Evolutionary conservation across 2,329 filamentous ascomycete genomes (phyloP).

Genomic region (Zasmidium citrigriseum): DNA sequence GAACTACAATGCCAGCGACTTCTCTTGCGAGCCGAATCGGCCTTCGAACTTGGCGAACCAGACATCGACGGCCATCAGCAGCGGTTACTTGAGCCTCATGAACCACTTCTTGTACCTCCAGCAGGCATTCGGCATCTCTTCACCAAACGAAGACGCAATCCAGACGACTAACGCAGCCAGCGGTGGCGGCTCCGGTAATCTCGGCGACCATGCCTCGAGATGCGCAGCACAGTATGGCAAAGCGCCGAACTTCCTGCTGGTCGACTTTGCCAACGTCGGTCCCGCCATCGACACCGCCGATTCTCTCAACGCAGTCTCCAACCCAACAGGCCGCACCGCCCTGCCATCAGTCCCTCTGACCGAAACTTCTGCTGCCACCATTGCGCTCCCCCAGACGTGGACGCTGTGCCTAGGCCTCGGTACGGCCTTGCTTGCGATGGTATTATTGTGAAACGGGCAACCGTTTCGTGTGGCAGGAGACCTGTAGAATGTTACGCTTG

Average conservation of each 20-base stretch:
- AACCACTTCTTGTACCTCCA: slow-evolving; percentile 52
- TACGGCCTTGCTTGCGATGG: slow-evolving; percentile 18
- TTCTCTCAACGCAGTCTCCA: slow-evolving; percentile 38
- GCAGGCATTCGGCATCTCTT: slow-evolving; percentile 39
- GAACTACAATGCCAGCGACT: slow-evolving; percentile 32
- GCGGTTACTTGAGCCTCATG: slow-evolving; percentile 45
- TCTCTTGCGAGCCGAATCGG: slow-evolving; percentile 20
- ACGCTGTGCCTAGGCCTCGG: slow-evolving; percentile 17
- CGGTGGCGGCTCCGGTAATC: slow-evolving; percentile 44
- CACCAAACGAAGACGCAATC: slow-evolving; percentile 45
- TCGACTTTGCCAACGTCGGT: slow-evolving; percentile 50
- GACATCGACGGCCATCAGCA: slow-evolving; percentile 14
- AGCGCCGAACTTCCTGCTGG: slow-evolving; percentile 45
- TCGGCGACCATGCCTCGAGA: slow-evolving; percentile 43
- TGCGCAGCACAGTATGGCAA: slow-evolving; percentile 43
- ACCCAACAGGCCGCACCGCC: slow-evolving; percentile 13
- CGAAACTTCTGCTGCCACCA: slow-evolving; percentile 14
- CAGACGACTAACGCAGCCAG: slow-evolving; percentile 45
- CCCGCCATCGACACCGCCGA: slow-evolving; percentile 45
- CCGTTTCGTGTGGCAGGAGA: slow-evolving; percentile 1
- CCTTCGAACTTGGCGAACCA: slow-evolving; percentile 19
- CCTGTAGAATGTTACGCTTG: slow-evolving; percentile 6
- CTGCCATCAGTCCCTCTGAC: slow-evolving; percentile 10
- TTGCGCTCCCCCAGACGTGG: slow-evolving; percentile 8
- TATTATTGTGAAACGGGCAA: slow-evolving; percentile 18